phyloP scores from a whole-genome alignment of 768 basidiomycete species.

The Lentinula sp. region DNA sequence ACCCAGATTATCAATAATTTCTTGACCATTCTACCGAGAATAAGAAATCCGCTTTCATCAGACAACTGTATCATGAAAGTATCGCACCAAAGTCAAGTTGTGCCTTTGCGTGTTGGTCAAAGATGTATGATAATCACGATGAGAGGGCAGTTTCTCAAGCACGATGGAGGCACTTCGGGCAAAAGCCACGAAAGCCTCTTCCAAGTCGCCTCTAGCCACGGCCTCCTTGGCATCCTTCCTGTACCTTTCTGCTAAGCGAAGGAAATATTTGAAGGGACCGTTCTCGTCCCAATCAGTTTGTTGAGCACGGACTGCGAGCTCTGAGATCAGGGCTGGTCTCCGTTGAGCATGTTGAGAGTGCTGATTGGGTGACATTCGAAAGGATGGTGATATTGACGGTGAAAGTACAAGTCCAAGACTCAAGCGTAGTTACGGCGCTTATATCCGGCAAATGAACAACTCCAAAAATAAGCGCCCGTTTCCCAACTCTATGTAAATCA shows the following conservation, averaged over 20 bases:
- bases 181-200: conserved; percentile 45
- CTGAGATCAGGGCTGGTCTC: conserved; percentile 38
- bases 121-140: conserved; percentile 55
- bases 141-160: conserved; percentile 70
- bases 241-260: conserved; percentile 40
- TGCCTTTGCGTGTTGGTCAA: conserved; percentile 54
- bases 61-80: neutral
- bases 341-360: neutral
- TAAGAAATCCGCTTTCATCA: neutral
- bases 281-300: conserved; percentile 34
- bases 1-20: conserved; percentile 62
- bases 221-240: conserved; percentile 31
- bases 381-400: neutral
- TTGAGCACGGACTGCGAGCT: conserved; percentile 39
- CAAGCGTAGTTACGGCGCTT: neutral
- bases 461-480: neutral
- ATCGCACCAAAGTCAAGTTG: conserved; percentile 63
- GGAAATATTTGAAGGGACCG: conserved; percentile 41
- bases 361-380: neutral
- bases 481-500: too few species aligned
- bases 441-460: neutral
- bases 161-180: conserved; percentile 52
- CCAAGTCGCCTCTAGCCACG: conserved; percentile 34
- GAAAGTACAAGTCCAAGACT: neutral
- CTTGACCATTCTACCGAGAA: conserved; percentile 57